Conservation (phyloP, 2,329 filamentous ascomycete genomes). For the Stemphylium beticola region DNA sequence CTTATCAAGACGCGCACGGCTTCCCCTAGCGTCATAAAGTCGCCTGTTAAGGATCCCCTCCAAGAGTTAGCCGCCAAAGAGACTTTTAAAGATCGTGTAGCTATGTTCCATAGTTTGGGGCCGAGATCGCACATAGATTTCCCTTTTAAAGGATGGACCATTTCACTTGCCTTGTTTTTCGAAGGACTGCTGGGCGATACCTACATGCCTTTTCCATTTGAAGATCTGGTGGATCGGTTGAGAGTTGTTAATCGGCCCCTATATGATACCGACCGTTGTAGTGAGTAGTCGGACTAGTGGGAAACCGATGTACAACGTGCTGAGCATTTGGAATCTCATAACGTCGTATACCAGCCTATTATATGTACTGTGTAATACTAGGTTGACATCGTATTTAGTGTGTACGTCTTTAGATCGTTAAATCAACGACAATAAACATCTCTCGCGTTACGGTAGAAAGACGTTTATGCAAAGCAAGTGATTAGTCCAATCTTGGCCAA, state of each 20-base stretch:
- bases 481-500: too few relatives aligned
- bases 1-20: neutral
- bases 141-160: neutral
- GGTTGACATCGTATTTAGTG: too few relatives aligned
- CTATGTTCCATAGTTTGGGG: conserved; percentile 1
- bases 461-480: too few relatives aligned
- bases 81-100: conserved; percentile 2
- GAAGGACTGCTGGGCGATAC: conserved; percentile 4
- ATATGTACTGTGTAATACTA: neutral
- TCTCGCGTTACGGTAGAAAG: too few relatives aligned
- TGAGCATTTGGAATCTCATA: too few relatives aligned
- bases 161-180: conserved; percentile 4
- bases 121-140: neutral
- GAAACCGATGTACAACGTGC: too few relatives aligned
- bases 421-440: too few relatives aligned
- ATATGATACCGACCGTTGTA: neutral
- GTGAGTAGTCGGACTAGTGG: neutral
- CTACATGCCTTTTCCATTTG: conserved; percentile 4
- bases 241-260: neutral
- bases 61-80: neutral
- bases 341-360: neutral
- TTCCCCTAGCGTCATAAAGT: neutral
- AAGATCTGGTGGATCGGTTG: neutral
- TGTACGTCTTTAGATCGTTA: too few relatives aligned
- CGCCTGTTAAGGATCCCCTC: neutral